phyloP scores from a whole-genome alignment of 2,329 filamentous ascomycete genomes.

The Dactylellina haptotyla region DNA sequence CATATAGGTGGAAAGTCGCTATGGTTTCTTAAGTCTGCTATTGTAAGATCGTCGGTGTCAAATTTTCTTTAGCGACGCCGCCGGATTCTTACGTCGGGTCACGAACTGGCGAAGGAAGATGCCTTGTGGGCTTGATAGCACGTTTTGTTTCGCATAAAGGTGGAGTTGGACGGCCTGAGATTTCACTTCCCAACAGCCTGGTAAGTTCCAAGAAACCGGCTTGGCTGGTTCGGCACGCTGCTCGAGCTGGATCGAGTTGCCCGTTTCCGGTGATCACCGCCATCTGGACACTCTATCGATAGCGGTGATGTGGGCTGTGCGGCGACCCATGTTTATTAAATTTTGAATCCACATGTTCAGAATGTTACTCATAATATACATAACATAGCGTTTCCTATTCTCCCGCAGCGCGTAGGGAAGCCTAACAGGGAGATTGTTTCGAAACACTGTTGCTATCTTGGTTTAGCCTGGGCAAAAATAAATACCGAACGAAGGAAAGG shows the following conservation, averaged over 20 bases:
- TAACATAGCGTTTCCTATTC: not conserved
- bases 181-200: constrained; percentile 10
- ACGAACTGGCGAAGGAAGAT: not conserved
- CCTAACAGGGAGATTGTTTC: constrained; percentile 20
- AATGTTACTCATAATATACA: not conserved
- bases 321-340: not conserved
- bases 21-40: not conserved
- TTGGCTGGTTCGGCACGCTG: not conserved
- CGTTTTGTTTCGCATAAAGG: not conserved
- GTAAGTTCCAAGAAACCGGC: constrained; percentile 14
- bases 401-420: not conserved
- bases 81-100: constrained; percentile 6
- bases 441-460: constrained; percentile 11
- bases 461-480: constrained; percentile 6
- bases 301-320: not conserved
- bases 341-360: not conserved
- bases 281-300: constrained; percentile 31
- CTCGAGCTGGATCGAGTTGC: constrained; percentile 16
- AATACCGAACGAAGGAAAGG: constrained; percentile 29
- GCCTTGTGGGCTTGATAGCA: not conserved
- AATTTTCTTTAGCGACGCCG: constrained; percentile 32
- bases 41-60: constrained; percentile 5
- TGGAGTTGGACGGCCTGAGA: not conserved
- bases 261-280: not conserved
- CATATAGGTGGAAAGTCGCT: too few species aligned